Evolutionary conservation across 2,329 filamentous ascomycete genomes (phyloP).

Genomic region (Plectosphaerella plurivora): DNA sequence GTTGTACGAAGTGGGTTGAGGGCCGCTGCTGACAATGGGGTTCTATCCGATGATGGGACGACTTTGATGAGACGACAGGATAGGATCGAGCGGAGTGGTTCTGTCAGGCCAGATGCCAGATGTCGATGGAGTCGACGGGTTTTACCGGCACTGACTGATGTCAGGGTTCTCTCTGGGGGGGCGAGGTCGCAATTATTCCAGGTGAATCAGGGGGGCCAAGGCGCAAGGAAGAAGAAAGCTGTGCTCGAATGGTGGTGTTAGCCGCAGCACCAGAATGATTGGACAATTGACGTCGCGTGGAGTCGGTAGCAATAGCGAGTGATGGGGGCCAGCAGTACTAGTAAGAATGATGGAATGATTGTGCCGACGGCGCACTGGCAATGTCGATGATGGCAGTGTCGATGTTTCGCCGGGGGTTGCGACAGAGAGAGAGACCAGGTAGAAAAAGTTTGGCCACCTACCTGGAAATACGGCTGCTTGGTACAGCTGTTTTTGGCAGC

Average conservation of each 20-base stretch:
- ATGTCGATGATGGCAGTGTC: too few species aligned
- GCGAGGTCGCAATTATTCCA: not conserved
- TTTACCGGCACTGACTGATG: not conserved
- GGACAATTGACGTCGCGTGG: not conserved
- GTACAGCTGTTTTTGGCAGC: too few species aligned
- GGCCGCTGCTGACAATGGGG: not conserved
- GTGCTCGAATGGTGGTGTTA: not conserved
- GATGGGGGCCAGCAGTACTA: too few species aligned
- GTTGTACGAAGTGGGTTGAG: not conserved
- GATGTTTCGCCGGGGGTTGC: too few species aligned
- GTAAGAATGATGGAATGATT: too few species aligned
- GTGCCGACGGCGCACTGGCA: too few species aligned
- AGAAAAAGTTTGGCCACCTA: too few species aligned
- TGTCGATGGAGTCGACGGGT: not conserved
- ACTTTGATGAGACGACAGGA: not conserved
- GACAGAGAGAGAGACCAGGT: too few species aligned
- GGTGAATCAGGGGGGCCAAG: not conserved
- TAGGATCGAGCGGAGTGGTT: not conserved
- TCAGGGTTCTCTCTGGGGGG: not conserved
- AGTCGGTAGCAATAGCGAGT: not conserved
- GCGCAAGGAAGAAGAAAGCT: not conserved
- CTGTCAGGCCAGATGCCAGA: not conserved
- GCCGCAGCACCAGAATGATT: not conserved
- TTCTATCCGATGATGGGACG: not conserved
- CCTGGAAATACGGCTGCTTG: too few species aligned